Evolutionary conservation across 2,329 filamentous ascomycete genomes (phyloP), one percentile per base, ranked within the genome.

Genomic region (Colletotrichum siamense): DNA sequence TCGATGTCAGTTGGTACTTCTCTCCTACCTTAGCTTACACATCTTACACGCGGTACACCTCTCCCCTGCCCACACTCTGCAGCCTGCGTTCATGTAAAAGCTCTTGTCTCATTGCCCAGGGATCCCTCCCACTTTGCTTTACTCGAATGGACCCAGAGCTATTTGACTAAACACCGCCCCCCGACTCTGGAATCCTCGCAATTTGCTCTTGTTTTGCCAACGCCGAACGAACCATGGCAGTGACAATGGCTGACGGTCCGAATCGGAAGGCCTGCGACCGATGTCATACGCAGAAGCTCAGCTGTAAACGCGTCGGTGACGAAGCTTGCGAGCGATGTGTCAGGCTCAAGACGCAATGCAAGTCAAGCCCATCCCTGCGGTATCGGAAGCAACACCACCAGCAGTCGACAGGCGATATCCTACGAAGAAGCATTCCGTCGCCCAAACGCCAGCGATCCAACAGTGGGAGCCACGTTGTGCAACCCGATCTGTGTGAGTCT

Each of bases 181-280:
- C 71, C 75, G 52, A 77, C 71, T 66, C 64, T 76, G 73, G 73
- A 76, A 76, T 76, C 71, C 62, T 75, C 75, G 71, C 66, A 74
- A 74, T 75, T 71, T 77, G 61, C 62, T 63, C 71, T 71, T 75
- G 71, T 75, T 71, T 74, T 75, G 36, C 71, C 62, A 75, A 77
- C 75, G 71, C 75, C 75, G 66, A 71, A 69, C 71, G 66, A 71
- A 69, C 57, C 55, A 80, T 75, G 82, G 82, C 79, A 73, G 78
- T 81, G 79, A 82, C 78, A 79, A 86, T 86, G 85, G 79, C 83
- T 78, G 85, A 86, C 76, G 82, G 80, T 69, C 79, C 82, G 75
- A 85, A 83, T 77, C 85, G 87, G 72, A 87, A 86, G 73, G 87
- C 87, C 72, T 89, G 87, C 80, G 87, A 89, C 79, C 85, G 86